Evolutionary conservation across 1,284 basidiomycete species (phyloP), one percentile per base, ranked within the genome.

Genomic region (Ganoderma leucocontextum): DNA sequence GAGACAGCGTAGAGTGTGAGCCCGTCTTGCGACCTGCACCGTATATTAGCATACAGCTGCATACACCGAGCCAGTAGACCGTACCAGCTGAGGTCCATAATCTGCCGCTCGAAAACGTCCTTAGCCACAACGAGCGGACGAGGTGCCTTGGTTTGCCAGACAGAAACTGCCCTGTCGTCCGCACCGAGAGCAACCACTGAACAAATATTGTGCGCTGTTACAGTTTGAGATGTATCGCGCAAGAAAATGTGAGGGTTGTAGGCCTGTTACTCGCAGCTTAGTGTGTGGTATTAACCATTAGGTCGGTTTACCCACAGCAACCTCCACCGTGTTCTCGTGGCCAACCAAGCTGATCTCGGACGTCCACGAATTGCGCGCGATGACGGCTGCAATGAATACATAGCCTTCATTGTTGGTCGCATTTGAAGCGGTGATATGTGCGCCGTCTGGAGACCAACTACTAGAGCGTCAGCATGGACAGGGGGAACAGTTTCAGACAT

Each of bases 361-460:
- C 2, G 89, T 90, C 96, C 95, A 98, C 7, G 89, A 86, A 60
- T 91, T 91, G 39, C 97, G 86, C 7, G 94, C 92, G 72, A 99
- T 96, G 35, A 99, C 95, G 13, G 95, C 95, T 2, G 97, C 96
- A 60, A 98, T 97, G 79, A 99, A 99, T 9, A 99, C 96, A 65
- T 96, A 97, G 4, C 96, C 96, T 72, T 92, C 91, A 75, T 94
- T 94, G 79, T 98, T 99, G 74, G 97, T 99, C 3, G 97, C 96
- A 76, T 99, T 99, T 0, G 97, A 97, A 1, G 96, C 94, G 5
- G 97, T 96, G 70, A 99, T 94, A 77, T 98, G 95, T 8, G 95
- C 94, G n/a, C 98, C 98, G 79, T 99, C 98, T 2, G 97, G 97
- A 1, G 97, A 98, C 98, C 97, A 99, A 76, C 96, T 98, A 66